Percentiles rank a stretch among this genome's conserved stretches.
Evolutionary conservation across 2,329 filamentous ascomycete genomes (phyloP).

Genomic region (Cadophora sp.): DNA sequence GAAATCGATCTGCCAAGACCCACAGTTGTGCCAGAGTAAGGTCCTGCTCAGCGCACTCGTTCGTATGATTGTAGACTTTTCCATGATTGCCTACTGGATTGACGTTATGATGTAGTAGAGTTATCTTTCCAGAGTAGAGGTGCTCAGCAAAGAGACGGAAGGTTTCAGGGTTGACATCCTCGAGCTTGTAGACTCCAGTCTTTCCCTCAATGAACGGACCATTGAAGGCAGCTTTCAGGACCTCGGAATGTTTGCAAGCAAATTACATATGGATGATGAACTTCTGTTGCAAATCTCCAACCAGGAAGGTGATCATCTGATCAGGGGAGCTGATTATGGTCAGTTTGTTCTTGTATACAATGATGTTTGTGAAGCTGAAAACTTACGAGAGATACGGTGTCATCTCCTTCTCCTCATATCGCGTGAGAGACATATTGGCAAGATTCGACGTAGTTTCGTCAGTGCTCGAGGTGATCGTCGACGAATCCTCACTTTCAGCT

Average conservation of each 20-base stretch:
- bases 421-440: too few relatives aligned
- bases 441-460: too few relatives aligned
- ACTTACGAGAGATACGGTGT: slow-evolving; percentile 1
- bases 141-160: slow-evolving; percentile 25
- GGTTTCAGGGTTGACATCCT: slow-evolving; percentile 8
- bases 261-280: slow-evolving; percentile 47
- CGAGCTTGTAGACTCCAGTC: slow-evolving; percentile 23
- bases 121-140: slow-evolving; percentile 24
- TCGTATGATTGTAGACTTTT: too few relatives aligned
- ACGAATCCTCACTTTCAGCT: too few relatives aligned
- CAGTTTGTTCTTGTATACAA: neutral
- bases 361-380: neutral
- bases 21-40: slow-evolving; percentile 15
- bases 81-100: too few relatives aligned
- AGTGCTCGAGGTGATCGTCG: too few relatives aligned
- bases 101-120: neutral
- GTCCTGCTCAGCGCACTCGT: neutral
- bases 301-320: slow-evolving; percentile 25
- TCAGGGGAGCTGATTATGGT: neutral
- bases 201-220: slow-evolving; percentile 25
- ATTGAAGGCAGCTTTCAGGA: slow-evolving; percentile 20
- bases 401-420: neutral
- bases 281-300: neutral
- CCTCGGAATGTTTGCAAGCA: slow-evolving; percentile 55
- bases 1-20: slow-evolving; percentile 24